Evolutionary conservation across 2,329 filamentous ascomycete species (phyloP), one percentile per base, ranked within the genome.

Genomic region (Ceratocystis ficicola): DNA sequence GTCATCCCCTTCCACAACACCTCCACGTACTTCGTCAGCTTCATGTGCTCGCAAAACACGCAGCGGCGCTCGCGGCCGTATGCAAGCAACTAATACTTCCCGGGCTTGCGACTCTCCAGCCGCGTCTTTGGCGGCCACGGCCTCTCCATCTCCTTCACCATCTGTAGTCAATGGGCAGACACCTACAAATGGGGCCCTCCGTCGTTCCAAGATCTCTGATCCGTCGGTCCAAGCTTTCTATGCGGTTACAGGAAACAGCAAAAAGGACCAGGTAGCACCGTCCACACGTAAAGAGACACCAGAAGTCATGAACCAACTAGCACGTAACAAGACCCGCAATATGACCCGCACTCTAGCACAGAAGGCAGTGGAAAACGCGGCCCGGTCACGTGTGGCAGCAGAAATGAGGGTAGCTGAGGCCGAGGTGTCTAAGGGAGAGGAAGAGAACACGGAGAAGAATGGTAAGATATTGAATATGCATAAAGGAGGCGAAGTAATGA

Each of bases 291-390:
- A 59, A 30, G 55, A 59, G 28, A 59, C 55, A 15, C 55, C 55
- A 32, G 55, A 59, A n/a, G n/a, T 59, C 28, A 59, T 59, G 55
- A 59, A 59, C 30, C 55, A 59, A 8, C 55, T 59, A 15, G 55
- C 55, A 30, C 55, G 55, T 5, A 59, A 10, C 55, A 59, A 59
- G 55, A 59, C 55, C 12, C 55, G 55, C 17, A 30, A 59, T 28
- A 59, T 59, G 55, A 59, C 55, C 1, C 30, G 55, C 5, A 59
- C 25, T 25, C 22, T 59, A 1, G 55, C 55, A 3, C 55, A 59
- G 17, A 25, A 36, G 28, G 55, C 55, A 17, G 32, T 59, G 4
- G 55, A 59, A 30, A 59, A 59, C 17, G 28, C 55, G 1, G 55
- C 22, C 1, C 25, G 25, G 30, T 59, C 55, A 10, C 55, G 55